Evolutionary conservation across 345 rosid genomes (phyloP).

Genomic region (Populus davidiana): DNA sequence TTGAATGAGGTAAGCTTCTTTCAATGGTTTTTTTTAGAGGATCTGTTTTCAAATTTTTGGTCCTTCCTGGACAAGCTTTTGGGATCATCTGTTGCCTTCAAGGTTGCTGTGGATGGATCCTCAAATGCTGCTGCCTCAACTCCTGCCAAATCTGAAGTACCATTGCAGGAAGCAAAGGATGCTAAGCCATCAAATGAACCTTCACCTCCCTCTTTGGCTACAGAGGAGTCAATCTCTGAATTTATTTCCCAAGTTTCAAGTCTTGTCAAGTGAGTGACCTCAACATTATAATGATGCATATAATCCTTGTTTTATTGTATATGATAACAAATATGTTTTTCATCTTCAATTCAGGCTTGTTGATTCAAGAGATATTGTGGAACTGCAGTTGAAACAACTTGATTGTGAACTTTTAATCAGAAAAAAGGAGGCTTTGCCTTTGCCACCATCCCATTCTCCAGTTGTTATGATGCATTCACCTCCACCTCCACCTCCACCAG

Average conservation of each 20-base stretch:
- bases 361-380: slow-evolving; percentile 82
- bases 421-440: slow-evolving; percentile 84
- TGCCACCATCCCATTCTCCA: slow-evolving; percentile 48
- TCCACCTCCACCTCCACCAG: slow-evolving; percentile 31
- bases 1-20: slow-evolving; percentile 55
- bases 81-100: slow-evolving; percentile 51
- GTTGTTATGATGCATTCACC: slow-evolving; percentile 56
- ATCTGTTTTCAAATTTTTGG: slow-evolving; percentile 29
- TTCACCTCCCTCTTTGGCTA: slow-evolving; percentile 42
- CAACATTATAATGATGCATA: slow-evolving; percentile 3
- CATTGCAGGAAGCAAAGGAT: slow-evolving; percentile 42
- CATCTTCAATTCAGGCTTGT: slow-evolving; percentile 59
- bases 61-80: slow-evolving; percentile 47
- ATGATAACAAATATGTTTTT: neutral
- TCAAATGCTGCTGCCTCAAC: slow-evolving; percentile 50
- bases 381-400: slow-evolving; percentile 81
- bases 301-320: neutral
- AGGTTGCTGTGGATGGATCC: slow-evolving; percentile 55
- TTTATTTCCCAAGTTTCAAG: slow-evolving; percentile 71
- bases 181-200: slow-evolving; percentile 33
- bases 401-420: slow-evolving; percentile 76
- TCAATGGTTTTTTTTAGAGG: slow-evolving; percentile 34
- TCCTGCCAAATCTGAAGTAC: slow-evolving; percentile 32
- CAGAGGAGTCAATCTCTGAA: slow-evolving; percentile 68
- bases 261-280: slow-evolving; percentile 66